These are phyloP conservation scores for Cicer bijugum DNA, from an alignment of 306 rosid genomes.

Conservation along the genomic window DNA sequence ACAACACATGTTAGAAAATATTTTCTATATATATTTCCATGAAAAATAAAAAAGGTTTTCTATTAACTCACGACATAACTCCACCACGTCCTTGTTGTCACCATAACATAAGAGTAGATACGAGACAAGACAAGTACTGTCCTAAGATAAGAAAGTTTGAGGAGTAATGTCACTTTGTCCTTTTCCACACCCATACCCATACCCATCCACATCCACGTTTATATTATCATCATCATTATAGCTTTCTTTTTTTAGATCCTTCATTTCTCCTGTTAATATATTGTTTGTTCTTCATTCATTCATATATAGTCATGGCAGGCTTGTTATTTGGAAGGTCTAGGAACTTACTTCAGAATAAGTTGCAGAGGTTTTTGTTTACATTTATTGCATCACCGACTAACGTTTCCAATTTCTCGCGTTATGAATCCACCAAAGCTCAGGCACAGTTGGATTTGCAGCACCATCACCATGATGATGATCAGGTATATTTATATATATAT, in stretches of 20 bases:
- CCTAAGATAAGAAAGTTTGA: not conserved
- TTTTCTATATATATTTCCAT: no score
- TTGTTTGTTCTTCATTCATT: not conserved
- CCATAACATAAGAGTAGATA: not conserved
- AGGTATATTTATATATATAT: slow-evolving; percentile 27
- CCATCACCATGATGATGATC: slow-evolving; percentile 35
- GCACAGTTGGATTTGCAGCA: slow-evolving; percentile 43
- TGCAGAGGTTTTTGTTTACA: not conserved
- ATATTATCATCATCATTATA: not conserved
- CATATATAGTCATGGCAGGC: not conserved
- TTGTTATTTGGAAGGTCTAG: not conserved
- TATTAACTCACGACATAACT: slow-evolving; percentile 7
- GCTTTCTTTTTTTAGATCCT: not conserved
- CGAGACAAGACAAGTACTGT: not conserved
- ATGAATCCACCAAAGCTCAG: slow-evolving; percentile 52
- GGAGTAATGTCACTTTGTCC: not conserved
- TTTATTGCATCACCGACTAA: not conserved
- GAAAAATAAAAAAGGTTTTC: not conserved
- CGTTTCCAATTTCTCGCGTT: slow-evolving; percentile 37
- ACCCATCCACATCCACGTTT: not conserved
- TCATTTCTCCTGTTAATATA: not conserved
- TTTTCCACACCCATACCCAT: not conserved
- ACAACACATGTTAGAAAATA: no score
- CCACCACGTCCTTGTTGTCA: slow-evolving; percentile 16
- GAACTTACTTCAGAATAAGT: not conserved